Conservation (phyloP, 768 basidiomycete genomes). For the Coprinellus micaceus region DNA sequence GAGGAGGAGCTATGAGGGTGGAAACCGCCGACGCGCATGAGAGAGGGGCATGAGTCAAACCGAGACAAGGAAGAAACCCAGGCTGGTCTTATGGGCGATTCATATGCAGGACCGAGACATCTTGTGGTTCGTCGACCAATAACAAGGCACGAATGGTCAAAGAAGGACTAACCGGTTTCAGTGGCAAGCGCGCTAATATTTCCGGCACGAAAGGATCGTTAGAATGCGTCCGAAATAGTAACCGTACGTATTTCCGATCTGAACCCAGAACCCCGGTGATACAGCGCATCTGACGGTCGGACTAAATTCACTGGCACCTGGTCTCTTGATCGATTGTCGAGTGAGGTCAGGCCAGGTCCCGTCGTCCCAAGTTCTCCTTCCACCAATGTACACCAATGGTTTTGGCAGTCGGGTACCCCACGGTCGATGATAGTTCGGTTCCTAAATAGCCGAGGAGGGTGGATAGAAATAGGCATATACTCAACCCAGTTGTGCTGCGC, state of each 20-base stretch:
- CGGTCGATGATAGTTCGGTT: no score
- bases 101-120: constrained; percentile 24
- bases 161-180: constrained; percentile 30
- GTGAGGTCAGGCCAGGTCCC: constrained; percentile 14
- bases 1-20: constrained; percentile 22
- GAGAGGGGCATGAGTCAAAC: constrained; percentile 21
- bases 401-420: no score
- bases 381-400: no score
- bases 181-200: constrained; percentile 33
- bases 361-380: neutral
- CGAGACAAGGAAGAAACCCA: constrained; percentile 23
- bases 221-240: constrained; percentile 29
- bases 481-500: no score
- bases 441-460: no score
- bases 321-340: constrained; percentile 19
- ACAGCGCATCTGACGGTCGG: constrained; percentile 23
- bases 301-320: constrained; percentile 22
- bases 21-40: constrained; percentile 19
- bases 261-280: constrained; percentile 29
- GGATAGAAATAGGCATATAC: no score
- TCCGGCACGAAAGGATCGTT: constrained; percentile 34
- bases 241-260: constrained; percentile 25
- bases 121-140: constrained; percentile 26
- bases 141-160: constrained; percentile 36
- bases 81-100: constrained; percentile 31